These are phyloP conservation scores for Candida multigemmis DNA, from an alignment of 805 yeast species.

Conservation along the genomic window DNA sequence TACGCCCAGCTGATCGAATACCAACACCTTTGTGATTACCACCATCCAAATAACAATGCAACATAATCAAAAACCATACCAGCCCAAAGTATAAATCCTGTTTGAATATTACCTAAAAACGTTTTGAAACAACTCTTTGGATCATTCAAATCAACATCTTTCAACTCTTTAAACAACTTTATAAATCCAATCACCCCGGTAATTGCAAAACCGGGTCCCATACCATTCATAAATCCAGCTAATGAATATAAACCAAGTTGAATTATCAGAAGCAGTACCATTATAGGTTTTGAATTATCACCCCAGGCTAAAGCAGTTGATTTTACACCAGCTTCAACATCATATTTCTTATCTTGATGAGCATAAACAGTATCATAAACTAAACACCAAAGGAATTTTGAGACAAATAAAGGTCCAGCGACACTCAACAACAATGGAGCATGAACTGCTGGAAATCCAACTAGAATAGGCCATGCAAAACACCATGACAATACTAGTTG, in stretches of 20 bases:
- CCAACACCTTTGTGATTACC: neutral
- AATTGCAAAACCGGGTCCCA: slow-evolving; percentile 78
- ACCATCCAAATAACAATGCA: too few relatives aligned
- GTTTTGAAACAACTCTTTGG: slow-evolving; percentile 79
- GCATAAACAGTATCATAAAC: slow-evolving; percentile 94
- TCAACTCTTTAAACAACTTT: slow-evolving; percentile 61
- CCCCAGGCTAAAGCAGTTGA: slow-evolving; percentile 97
- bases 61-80: slow-evolving; percentile 64
- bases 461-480: slow-evolving; percentile 88
- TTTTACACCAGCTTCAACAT: slow-evolving; percentile 83
- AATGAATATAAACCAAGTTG: slow-evolving; percentile 57
- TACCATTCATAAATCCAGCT: slow-evolving; percentile 68
- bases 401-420: slow-evolving; percentile 67
- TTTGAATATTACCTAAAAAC: slow-evolving; percentile 67
- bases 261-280: slow-evolving; percentile 51
- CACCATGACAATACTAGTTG: slow-evolving; percentile 75
- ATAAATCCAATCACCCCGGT: slow-evolving; percentile 62
- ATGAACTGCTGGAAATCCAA: slow-evolving; percentile 96
- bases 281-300: slow-evolving; percentile 58
- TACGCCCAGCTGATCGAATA: neutral
- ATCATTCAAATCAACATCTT: slow-evolving; percentile 65
- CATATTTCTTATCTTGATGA: slow-evolving; percentile 91
- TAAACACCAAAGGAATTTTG: slow-evolving; percentile 89
- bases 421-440: slow-evolving; percentile 62
- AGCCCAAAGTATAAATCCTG: slow-evolving; percentile 60